Evolutionary conservation across 441 rosid species (phyloP).

Genomic region (Breynia disticha): DNA sequence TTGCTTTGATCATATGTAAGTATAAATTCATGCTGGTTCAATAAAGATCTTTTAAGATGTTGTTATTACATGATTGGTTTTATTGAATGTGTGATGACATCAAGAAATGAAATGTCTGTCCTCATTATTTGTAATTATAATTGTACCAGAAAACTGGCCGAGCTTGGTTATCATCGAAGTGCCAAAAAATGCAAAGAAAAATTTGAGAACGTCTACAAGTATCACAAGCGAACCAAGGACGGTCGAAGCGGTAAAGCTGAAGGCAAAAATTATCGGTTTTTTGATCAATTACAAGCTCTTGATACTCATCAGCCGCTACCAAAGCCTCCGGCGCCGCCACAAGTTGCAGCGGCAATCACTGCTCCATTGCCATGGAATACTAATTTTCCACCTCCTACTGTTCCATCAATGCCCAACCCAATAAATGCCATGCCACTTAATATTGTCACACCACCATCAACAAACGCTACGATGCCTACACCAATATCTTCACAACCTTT

Average conservation of each 20-base stretch:
- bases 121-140: not conserved
- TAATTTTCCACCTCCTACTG: constrained; percentile 13
- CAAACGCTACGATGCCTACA: constrained; percentile 17
- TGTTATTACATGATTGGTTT: not conserved
- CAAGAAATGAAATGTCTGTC: not conserved
- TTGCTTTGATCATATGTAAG: too few species aligned
- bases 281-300: constrained; percentile 71
- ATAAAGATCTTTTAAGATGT: too few species aligned
- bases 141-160: constrained; percentile 58
- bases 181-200: constrained; percentile 95
- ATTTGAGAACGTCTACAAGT: constrained; percentile 82
- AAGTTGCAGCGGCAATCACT: not conserved
- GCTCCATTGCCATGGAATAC: constrained; percentile 16
- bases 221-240: constrained; percentile 84
- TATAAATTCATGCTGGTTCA: not conserved
- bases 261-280: constrained; percentile 68
- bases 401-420: constrained; percentile 24
- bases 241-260: constrained; percentile 52
- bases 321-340: constrained; percentile 4
- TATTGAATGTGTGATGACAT: not conserved
- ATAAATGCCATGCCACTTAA: constrained; percentile 1
- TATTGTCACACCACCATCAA: not conserved
- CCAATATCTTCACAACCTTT: constrained; percentile 15
- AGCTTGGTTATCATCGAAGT: constrained; percentile 66
- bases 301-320: constrained; percentile 16